Evolutionary conservation across 306 rosid genomes (phyloP), one percentile per base, ranked within the genome.

Genomic region (Echinosophora koreensis): DNA sequence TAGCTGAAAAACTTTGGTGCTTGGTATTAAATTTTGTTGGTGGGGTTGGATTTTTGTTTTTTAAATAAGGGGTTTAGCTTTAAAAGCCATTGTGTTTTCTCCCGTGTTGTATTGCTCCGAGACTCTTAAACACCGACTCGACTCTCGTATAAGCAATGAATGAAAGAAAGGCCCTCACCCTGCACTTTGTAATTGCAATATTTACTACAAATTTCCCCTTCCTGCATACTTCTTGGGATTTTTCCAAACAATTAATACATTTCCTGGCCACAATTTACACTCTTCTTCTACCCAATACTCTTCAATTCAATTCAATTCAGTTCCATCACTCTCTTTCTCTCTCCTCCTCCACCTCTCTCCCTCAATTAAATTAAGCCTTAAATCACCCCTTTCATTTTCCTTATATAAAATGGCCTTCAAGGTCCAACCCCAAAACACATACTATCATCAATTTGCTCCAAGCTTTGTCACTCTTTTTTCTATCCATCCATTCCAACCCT

Each of bases 241-340:
- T 92, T 87, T 86, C 80, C 89, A 71, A 30, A 83, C 90, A 68
- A 88, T 90, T 87, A 92, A 90, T 90, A 84, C 96, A 80, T 90
- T 89, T 92, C 87, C 88, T 86, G 89, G 77, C 89, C 87, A 83
- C 93, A 92, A 88, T 87, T 85, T 90, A 90, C 89, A 87, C 86
- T 76, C 89, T 90, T 86, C 90, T 92, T 92, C 96, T 77, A 87
- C 90, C 89, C 87, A 69, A 77, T 22, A 73, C 79, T 44, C 32
- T 80, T 84, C 84, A 84, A 84, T 81, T 85, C 87, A 81, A 72
- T 84, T 84, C 79, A 75, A 81, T 84, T 74, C 71, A 77, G 38
- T 71, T 63, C 82, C 55, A 73, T 87, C 81, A 22, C 70, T 82
- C 85, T 65, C 69, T 80, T 77, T 51, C 89, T 77, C 81, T 80